Conservation (phyloP, 352 stramenopile genomes). For the Globisporangium middletonii region DNA sequence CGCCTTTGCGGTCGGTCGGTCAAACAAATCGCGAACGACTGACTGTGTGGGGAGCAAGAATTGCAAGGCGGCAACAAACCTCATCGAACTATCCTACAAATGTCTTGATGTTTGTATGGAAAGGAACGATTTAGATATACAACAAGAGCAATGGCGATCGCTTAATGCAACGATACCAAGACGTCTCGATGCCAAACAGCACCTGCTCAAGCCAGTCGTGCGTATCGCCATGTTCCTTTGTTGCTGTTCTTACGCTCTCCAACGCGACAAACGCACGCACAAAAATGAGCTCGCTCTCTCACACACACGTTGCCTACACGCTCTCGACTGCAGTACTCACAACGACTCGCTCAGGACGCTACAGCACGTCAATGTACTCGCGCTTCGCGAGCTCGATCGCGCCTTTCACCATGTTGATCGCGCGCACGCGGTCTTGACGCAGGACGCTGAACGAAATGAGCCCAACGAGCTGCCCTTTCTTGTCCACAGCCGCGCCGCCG, state of each 20-base stretch:
- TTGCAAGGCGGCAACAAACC: no score
- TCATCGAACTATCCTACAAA: no score
- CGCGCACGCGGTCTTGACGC: conserved; percentile 78
- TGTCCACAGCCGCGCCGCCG: conserved; percentile 76
- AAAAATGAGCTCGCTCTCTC: neutral
- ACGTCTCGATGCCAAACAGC: no score
- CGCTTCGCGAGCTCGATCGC: conserved; percentile 79
- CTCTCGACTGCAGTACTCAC: no score
- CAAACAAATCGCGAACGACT: no score
- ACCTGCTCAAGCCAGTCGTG: no score
- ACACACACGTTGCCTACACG: neutral
- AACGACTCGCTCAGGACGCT: neutral
- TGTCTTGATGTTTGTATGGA: no score
- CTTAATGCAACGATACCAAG: no score
- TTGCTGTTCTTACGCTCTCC: neutral
- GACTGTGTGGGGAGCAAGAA: no score
- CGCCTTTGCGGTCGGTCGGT: neutral
- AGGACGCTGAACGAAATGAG: conserved; percentile 85
- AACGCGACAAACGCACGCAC: neutral
- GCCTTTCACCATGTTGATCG: conserved; percentile 88
- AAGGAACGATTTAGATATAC: no score
- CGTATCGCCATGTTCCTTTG: neutral
- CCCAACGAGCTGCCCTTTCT: conserved; percentile 79
- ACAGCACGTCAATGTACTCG: conserved; percentile 64
- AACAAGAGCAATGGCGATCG: no score